A percentile compares a stretch with the other conserved stretches of the same genome.
These are phyloP conservation scores for Tilletia caries DNA, from an alignment of 1,284 basidiomycete species.

Conservation along the genomic window DNA sequence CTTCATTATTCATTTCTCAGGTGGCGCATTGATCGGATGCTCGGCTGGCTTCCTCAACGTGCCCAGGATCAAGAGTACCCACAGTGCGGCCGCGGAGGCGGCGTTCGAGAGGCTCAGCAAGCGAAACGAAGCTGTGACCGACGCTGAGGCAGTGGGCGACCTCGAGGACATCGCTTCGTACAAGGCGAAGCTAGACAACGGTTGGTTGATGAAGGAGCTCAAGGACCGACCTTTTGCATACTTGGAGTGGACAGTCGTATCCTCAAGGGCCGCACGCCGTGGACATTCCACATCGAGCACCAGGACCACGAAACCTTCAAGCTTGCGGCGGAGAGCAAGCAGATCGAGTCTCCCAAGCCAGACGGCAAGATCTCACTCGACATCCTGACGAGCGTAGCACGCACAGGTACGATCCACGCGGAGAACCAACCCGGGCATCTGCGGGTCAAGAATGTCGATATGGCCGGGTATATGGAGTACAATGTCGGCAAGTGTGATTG, in stretches of 20 bases:
- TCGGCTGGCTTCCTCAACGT: slow-evolving; percentile 92
- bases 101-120: slow-evolving; percentile 67
- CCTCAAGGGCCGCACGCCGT: slow-evolving; percentile 80
- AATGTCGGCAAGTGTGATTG: slow-evolving; percentile 76
- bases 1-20: slow-evolving; percentile 90
- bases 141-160: slow-evolving; percentile 38
- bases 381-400: slow-evolving; percentile 80
- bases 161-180: slow-evolving; percentile 72
- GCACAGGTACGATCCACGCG: slow-evolving; percentile 93
- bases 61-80: slow-evolving; percentile 98
- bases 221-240: slow-evolving; percentile 84
- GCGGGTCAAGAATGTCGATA: slow-evolving; percentile 59
- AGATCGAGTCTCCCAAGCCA: slow-evolving; percentile 85
- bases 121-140: slow-evolving; percentile 24
- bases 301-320: slow-evolving; percentile 64
- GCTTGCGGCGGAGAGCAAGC: slow-evolving; percentile 61
- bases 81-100: slow-evolving; percentile 94
- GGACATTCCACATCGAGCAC: slow-evolving; percentile 76
- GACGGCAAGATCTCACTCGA: slow-evolving; percentile 91
- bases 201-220: slow-evolving; percentile 85
- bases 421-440: slow-evolving; percentile 94
- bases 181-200: slow-evolving; percentile 68
- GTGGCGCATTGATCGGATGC: slow-evolving; percentile 91
- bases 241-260: slow-evolving; percentile 82
- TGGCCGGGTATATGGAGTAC: slow-evolving; percentile 64